Percentiles rank a stretch among this genome's conserved stretches.
Evolutionary conservation across 2,329 filamentous ascomycete species (phyloP).

Genomic region (Ceratocystis diversiconidia): DNA sequence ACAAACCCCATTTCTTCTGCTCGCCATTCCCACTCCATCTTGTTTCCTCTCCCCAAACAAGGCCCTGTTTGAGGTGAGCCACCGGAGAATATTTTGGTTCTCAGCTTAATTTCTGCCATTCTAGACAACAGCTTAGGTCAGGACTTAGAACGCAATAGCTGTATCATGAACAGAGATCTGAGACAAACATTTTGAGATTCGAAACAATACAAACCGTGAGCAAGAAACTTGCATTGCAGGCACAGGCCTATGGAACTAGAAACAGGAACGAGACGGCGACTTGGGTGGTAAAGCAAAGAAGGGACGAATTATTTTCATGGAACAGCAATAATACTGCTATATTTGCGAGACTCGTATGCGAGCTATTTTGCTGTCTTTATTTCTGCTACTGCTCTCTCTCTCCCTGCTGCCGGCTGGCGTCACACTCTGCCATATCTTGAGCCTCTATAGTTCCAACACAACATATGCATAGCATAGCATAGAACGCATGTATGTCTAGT

Average conservation of each 20-base stretch:
- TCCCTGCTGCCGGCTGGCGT: background rate
- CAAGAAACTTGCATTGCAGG: background rate
- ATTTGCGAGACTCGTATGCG: background rate
- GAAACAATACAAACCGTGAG: background rate
- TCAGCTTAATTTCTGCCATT: background rate
- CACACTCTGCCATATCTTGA: too few relatives aligned
- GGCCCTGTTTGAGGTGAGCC: constrained; percentile 3
- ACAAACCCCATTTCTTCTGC: background rate
- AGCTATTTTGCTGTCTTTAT: background rate
- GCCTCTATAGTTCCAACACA: too few relatives aligned
- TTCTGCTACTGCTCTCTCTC: background rate
- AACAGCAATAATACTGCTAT: background rate
- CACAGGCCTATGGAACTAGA: background rate
- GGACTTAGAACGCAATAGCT: background rate
- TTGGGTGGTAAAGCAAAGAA: background rate
- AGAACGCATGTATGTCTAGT: background rate
- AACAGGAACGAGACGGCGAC: background rate
- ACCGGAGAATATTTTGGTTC: background rate
- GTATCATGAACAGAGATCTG: constrained; percentile 3
- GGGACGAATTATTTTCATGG: background rate
- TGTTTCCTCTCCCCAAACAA: background rate
- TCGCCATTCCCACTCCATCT: background rate
- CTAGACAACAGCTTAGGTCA: background rate
- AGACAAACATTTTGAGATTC: constrained; percentile 6
- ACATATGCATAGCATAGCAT: background rate